Evolutionary conservation across 352 stramenopile genomes (phyloP).

Genomic region (Phytophthora sp.): DNA sequence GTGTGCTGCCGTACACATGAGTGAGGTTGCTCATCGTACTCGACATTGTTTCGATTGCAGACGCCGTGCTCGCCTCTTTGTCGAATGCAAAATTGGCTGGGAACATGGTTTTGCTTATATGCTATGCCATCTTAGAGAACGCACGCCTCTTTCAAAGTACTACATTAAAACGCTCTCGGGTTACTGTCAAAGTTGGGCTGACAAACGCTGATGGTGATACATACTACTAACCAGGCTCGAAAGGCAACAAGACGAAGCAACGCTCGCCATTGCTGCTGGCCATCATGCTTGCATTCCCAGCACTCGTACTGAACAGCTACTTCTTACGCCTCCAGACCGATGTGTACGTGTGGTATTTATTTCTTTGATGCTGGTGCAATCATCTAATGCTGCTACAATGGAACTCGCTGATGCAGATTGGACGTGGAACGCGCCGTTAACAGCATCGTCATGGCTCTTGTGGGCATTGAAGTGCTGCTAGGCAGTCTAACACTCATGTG

Average conservation of each 20-base stretch:
- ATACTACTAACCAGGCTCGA: slow-evolving; percentile 59
- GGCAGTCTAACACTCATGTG: slow-evolving; percentile 46
- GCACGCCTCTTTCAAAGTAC: slow-evolving; percentile 78
- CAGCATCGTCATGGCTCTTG: slow-evolving; percentile 58
- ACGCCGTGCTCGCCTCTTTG: slow-evolving; percentile 53
- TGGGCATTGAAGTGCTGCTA: slow-evolving; percentile 64
- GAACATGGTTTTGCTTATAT: slow-evolving; percentile 65
- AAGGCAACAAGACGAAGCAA: slow-evolving; percentile 83
- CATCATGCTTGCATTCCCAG: slow-evolving; percentile 53
- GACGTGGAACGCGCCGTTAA: slow-evolving; percentile 70
- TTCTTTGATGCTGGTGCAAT: not conserved
- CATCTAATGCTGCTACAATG: slow-evolving; percentile 5
- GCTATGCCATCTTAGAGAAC: slow-evolving; percentile 67
- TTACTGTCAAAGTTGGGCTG: no score
- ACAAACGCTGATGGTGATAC: no score
- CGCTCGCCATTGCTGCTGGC: slow-evolving; percentile 61
- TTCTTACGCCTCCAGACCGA: slow-evolving; percentile 82
- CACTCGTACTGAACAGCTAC: slow-evolving; percentile 75
- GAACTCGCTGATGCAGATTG: slow-evolving; percentile 33
- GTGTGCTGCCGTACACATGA: not conserved
- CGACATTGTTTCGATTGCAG: slow-evolving; percentile 25
- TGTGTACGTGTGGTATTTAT: slow-evolving; percentile 42
- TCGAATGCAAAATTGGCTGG: slow-evolving; percentile 55
- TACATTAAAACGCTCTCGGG: no score
- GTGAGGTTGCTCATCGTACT: not conserved